Evolutionary conservation across 2,329 filamentous ascomycete genomes (phyloP).

Genomic region (Alternaria arbusti): DNA sequence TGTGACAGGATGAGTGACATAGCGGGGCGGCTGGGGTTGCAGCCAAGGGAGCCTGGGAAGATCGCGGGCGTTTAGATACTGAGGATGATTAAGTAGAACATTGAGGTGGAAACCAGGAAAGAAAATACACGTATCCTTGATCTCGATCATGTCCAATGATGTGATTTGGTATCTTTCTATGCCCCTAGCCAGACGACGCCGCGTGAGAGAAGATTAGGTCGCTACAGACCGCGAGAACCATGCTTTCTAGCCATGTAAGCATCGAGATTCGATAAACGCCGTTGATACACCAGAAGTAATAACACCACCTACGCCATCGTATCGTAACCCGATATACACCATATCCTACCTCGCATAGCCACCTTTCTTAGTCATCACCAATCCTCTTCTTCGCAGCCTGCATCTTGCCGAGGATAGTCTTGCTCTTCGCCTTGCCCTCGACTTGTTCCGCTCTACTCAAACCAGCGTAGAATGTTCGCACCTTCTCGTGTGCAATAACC

Average conservation of each 20-base stretch:
- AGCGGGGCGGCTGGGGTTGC: neutral
- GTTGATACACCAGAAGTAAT: neutral
- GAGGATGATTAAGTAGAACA: neutral
- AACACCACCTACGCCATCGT: neutral
- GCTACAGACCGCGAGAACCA: neutral
- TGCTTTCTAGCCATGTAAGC: neutral
- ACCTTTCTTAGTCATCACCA: neutral
- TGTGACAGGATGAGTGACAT: fast-evolving
- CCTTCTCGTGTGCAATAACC: slow-evolving; percentile 91
- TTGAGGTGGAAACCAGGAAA: neutral
- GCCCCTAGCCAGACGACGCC: neutral
- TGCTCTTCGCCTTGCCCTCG: slow-evolving; percentile 43
- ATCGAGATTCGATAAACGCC: neutral
- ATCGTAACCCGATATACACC: neutral
- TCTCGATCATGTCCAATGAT: neutral
- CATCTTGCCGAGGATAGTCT: slow-evolving; percentile 40
- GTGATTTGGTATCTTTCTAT: neutral
- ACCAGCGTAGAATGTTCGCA: slow-evolving; percentile 83
- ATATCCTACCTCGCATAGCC: neutral
- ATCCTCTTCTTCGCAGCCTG: slow-evolving; percentile 23
- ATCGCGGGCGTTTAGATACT: neutral
- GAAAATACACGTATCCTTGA: neutral
- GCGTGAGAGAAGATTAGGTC: neutral
- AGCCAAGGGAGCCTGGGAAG: neutral
- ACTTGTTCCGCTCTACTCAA: slow-evolving; percentile 72